phyloP scores from a whole-genome alignment of 257 asterid species.

The Solanum appendiculatum region DNA sequence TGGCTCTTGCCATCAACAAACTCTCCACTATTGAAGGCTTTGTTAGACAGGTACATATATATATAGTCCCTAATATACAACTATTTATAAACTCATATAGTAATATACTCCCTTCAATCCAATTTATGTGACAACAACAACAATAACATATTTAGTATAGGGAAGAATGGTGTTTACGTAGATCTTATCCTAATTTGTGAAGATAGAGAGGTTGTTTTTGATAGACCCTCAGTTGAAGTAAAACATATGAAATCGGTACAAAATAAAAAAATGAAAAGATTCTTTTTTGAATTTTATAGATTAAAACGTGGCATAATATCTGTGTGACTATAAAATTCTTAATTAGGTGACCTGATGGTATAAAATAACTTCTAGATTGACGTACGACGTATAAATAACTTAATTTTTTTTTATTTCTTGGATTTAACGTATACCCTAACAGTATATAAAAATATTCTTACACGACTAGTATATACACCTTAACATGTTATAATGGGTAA shows the following conservation, averaged over 20 bases:
- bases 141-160: fast-evolving
- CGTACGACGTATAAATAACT: background rate
- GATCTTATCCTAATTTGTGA: background rate
- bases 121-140: background rate
- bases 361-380: background rate
- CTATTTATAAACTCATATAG: background rate
- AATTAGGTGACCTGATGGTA: background rate
- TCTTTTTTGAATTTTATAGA: no score
- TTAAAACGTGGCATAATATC: background rate
- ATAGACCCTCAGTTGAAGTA: background rate
- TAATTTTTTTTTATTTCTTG: background rate
- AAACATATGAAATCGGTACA: background rate
- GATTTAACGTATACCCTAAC: background rate
- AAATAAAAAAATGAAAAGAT: no score
- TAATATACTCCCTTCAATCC: background rate
- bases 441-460: no score
- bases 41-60: slow-evolving; percentile 53
- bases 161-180: background rate
- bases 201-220: background rate
- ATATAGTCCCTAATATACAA: background rate
- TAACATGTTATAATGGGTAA: background rate
- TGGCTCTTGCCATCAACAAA: slow-evolving; percentile 71
- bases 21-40: slow-evolving; percentile 74
- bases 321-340: background rate
- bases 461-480: background rate